These are phyloP conservation scores for Kwoniella botswanensis DNA, from an alignment of 768 basidiomycete genomes.

Conservation along the genomic window DNA sequence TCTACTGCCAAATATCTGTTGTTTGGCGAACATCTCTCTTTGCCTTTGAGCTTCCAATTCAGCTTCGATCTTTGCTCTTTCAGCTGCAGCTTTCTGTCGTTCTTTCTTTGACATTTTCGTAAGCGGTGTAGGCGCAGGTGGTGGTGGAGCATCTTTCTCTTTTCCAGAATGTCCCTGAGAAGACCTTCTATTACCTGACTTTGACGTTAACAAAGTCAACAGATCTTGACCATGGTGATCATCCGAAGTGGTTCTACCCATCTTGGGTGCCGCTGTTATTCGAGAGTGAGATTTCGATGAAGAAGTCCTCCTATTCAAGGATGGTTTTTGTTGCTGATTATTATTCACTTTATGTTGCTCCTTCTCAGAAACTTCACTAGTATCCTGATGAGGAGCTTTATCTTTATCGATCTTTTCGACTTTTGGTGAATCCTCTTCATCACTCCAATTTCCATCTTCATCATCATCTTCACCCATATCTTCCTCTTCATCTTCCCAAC, in stretches of 20 bases:
- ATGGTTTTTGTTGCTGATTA: background rate
- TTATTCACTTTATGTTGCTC: slow-evolving; percentile 3
- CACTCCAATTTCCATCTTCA: slow-evolving; percentile 36
- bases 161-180: slow-evolving; percentile 1
- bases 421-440: slow-evolving; percentile 32
- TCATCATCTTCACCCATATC: slow-evolving; percentile 39
- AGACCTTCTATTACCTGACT: slow-evolving; percentile 13
- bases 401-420: slow-evolving; percentile 17
- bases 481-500: slow-evolving; percentile 52
- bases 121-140: slow-evolving; percentile 49
- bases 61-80: slow-evolving; percentile 44
- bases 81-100: slow-evolving; percentile 37
- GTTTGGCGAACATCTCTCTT: slow-evolving; percentile 57
- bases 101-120: slow-evolving; percentile 46
- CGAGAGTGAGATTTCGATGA: slow-evolving; percentile 4
- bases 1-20: slow-evolving; percentile 50
- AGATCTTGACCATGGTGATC: slow-evolving; percentile 30
- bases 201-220: slow-evolving; percentile 19
- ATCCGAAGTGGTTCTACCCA: slow-evolving; percentile 8
- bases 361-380: slow-evolving; percentile 21
- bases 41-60: slow-evolving; percentile 54
- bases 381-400: slow-evolving; percentile 22
- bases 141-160: slow-evolving; percentile 29
- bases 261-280: background rate
- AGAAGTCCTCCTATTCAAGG: slow-evolving; percentile 6